Conservation (phyloP, 2,329 filamentous ascomycete genomes). For the Fusarium sp. region DNA sequence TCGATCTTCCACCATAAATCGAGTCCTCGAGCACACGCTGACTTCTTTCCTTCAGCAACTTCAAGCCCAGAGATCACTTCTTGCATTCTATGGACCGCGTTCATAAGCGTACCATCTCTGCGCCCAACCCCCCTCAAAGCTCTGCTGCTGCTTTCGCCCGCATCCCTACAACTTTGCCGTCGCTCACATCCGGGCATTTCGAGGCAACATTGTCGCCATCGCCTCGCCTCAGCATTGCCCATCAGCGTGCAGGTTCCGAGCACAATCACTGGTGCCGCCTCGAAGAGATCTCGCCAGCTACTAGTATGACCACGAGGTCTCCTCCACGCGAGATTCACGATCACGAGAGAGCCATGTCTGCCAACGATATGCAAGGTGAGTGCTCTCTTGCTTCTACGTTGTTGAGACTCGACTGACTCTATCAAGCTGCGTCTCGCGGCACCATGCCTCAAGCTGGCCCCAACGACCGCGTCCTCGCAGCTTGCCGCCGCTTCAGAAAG, state of each 20-base stretch:
- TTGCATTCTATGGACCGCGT: conserved; percentile 41
- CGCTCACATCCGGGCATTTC: conserved; percentile 25
- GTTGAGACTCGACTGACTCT: conserved; percentile 7
- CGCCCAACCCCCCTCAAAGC: conserved; percentile 53
- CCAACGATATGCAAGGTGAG: conserved; percentile 23
- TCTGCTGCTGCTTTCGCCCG: conserved; percentile 32
- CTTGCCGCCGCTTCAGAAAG: conserved; percentile 27
- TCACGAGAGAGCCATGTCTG: conserved; percentile 12
- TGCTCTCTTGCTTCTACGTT: not conserved
- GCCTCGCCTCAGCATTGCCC: conserved; percentile 25
- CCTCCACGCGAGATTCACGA: conserved; percentile 15
- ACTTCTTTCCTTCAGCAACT: conserved; percentile 18
- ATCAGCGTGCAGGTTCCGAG: conserved; percentile 20
- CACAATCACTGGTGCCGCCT: conserved; percentile 26
- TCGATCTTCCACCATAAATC: conserved; percentile 15
- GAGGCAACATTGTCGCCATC: conserved; percentile 28
- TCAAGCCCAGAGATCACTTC: conserved; percentile 22
- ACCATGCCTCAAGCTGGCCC: conserved; percentile 12
- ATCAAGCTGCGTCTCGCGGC: conserved; percentile 3
- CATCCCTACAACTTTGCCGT: conserved; percentile 33
- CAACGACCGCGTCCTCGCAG: conserved; percentile 36
- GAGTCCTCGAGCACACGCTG: conserved; percentile 2
- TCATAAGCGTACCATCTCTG: conserved; percentile 61
- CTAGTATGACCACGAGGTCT: conserved; percentile 20
- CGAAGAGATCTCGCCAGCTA: conserved; percentile 22